Conservation (phyloP, 2,329 filamentous ascomycete genomes). For the Colletotrichum scovillei region DNA sequence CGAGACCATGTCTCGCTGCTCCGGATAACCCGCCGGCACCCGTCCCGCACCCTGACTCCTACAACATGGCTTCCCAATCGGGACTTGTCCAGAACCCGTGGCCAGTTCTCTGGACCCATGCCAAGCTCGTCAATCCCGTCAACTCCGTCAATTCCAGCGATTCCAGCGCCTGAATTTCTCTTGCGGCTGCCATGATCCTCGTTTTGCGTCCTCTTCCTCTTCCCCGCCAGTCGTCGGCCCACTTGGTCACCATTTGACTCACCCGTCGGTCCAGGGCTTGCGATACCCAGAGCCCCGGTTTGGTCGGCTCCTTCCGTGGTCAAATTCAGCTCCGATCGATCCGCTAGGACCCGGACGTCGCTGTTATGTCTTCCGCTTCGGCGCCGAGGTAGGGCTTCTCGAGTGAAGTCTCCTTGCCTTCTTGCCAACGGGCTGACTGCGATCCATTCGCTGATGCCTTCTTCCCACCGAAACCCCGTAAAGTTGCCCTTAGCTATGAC, state of each 20-base stretch:
- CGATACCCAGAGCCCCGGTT: not conserved
- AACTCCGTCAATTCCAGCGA: not conserved
- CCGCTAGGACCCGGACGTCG: not conserved
- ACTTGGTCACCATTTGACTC: not conserved
- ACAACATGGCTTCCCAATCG: not conserved
- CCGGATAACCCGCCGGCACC: conserved; percentile 8
- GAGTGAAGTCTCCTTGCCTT: not conserved
- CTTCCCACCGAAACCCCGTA: conserved; percentile 53
- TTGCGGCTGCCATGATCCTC: not conserved
- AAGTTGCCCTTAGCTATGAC: conserved; percentile 37
- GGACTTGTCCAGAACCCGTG: not conserved
- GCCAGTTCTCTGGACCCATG: conserved; percentile 11
- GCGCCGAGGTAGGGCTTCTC: not conserved
- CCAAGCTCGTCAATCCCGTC: conserved; percentile 22
- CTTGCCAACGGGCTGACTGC: conserved; percentile 22
- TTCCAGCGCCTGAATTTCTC: not conserved
- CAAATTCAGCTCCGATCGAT: not conserved
- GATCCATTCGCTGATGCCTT: conserved; percentile 55
- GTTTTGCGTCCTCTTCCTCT: not conserved
- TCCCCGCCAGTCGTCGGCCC: conserved; percentile 2
- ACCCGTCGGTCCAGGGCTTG: not conserved
- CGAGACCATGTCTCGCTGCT: conserved; percentile 12
- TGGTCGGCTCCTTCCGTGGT: not conserved
- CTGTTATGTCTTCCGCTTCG: not conserved
- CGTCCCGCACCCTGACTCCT: not conserved